Conservation (phyloP, 228 moss, liverwort and hornwort genomes). For the Sphagnum magellanicum region DNA sequence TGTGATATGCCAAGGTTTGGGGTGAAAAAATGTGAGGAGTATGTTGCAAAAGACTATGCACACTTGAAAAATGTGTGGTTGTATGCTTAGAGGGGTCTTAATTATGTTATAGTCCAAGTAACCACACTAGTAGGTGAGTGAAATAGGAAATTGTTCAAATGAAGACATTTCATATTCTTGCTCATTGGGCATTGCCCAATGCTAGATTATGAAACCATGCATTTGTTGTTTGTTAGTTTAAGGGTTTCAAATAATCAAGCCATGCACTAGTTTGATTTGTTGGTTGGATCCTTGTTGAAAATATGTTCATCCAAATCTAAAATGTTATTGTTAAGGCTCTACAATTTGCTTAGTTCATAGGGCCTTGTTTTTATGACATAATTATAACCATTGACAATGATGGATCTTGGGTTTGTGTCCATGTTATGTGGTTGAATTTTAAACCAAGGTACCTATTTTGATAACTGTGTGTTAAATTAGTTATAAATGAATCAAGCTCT, state of each 20-base stretch:
- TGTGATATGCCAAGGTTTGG: not conserved
- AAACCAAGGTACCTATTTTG: too few relatives aligned
- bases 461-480: too few relatives aligned
- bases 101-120: not conserved
- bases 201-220: not conserved
- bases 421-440: too few relatives aligned
- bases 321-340: not conserved
- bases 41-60: not conserved
- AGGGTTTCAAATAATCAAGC: not conserved
- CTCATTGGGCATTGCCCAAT: not conserved
- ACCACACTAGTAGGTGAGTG: not conserved
- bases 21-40: not conserved
- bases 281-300: not conserved
- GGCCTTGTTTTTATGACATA: not conserved
- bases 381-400: too few relatives aligned
- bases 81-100: not conserved
- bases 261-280: not conserved
- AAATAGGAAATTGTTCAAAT: not conserved
- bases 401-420: too few relatives aligned
- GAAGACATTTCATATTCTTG: not conserved
- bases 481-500: too few relatives aligned
- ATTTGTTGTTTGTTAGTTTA: not conserved
- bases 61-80: not conserved
- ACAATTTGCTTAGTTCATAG: not conserved
- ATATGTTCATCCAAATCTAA: not conserved